phyloP scores from a whole-genome alignment of 768 basidiomycete species.

The Suillus tomentosus region DNA sequence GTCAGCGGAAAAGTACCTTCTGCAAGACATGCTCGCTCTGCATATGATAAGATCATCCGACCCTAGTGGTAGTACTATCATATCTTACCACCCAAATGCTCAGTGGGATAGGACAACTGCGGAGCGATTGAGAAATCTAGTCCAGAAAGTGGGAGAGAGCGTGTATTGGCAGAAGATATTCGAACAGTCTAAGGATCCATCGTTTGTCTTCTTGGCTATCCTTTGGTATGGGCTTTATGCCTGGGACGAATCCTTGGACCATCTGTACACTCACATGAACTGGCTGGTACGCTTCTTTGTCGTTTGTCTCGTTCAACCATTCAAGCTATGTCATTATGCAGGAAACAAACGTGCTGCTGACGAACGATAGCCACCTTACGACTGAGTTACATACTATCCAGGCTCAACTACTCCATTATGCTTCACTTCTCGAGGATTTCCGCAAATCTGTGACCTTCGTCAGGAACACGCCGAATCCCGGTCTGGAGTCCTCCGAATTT shows the following conservation, averaged over 20 bases:
- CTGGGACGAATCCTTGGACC: conserved; percentile 62
- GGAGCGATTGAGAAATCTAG: conserved; percentile 28
- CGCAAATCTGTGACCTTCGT: conserved; percentile 53
- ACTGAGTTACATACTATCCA: conserved; percentile 58
- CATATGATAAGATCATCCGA: conserved; percentile 37
- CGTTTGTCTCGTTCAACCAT: not conserved
- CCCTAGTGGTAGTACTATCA: conserved; percentile 30
- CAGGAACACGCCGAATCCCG: conserved; percentile 48
- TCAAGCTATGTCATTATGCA: conserved; percentile 19
- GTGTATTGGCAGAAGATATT: conserved; percentile 41
- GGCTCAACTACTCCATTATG: conserved; percentile 59
- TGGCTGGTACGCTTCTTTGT: conserved; percentile 39
- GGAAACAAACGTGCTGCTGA: conserved; percentile 45
- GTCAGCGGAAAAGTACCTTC: conserved; percentile 25
- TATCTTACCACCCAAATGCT: conserved; percentile 38
- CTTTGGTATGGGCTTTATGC: conserved; percentile 64
- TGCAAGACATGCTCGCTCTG: conserved; percentile 41
- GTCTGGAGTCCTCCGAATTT: conserved; percentile 35
- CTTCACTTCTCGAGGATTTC: conserved; percentile 58
- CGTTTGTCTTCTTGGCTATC: conserved; percentile 38
- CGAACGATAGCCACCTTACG: conserved; percentile 44
- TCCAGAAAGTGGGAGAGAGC: conserved; percentile 35
- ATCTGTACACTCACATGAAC: conserved; percentile 52
- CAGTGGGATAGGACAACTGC: conserved; percentile 30
- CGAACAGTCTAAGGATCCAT: conserved; percentile 32